A percentile compares a stretch with the other conserved stretches of the same genome.
phyloP scores from a whole-genome alignment of 768 basidiomycete genomes.

The Mycena floridula region DNA sequence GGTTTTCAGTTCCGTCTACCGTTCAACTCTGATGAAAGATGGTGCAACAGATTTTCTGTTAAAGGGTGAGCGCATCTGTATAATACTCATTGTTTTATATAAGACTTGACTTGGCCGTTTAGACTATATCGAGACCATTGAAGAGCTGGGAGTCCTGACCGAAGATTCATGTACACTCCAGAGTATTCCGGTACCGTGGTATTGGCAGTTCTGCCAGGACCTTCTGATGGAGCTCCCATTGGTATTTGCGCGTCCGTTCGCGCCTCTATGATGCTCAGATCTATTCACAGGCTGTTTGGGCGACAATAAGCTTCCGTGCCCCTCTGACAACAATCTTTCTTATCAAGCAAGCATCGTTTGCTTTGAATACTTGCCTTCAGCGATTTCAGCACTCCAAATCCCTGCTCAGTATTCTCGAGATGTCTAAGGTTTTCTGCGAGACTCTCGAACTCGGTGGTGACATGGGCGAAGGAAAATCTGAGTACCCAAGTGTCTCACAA shows the following conservation, averaged over 20 bases:
- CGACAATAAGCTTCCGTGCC: no score
- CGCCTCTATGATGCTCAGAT: no score
- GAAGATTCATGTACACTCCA: slow-evolving; percentile 22
- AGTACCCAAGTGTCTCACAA: slow-evolving; percentile 6
- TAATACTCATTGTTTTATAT: neutral
- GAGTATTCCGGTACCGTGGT: slow-evolving; percentile 29
- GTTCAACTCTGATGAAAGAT: slow-evolving; percentile 30
- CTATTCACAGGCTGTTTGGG: no score
- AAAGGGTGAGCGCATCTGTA: slow-evolving; percentile 17
- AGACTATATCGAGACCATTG: slow-evolving; percentile 31
- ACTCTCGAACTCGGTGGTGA: slow-evolving; percentile 6
- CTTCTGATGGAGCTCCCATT: slow-evolving; percentile 26
- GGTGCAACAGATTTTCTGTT: slow-evolving; percentile 23
- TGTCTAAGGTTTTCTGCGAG: slow-evolving; percentile 16
- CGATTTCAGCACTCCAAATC: slow-evolving; percentile 13
- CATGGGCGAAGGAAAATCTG: neutral
- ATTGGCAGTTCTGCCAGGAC: slow-evolving; percentile 27
- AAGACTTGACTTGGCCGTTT: neutral
- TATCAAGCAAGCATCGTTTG: neutral
- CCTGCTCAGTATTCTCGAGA: slow-evolving; percentile 10
- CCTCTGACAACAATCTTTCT: neutral
- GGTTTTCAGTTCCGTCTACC: slow-evolving; percentile 29
- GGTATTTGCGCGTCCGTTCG: slow-evolving; percentile 26
- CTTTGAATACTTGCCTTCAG: neutral
- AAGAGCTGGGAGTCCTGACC: slow-evolving; percentile 22